phyloP scores from a whole-genome alignment of 2,329 filamentous ascomycete genomes.

The Gliomastix tumulicola region DNA sequence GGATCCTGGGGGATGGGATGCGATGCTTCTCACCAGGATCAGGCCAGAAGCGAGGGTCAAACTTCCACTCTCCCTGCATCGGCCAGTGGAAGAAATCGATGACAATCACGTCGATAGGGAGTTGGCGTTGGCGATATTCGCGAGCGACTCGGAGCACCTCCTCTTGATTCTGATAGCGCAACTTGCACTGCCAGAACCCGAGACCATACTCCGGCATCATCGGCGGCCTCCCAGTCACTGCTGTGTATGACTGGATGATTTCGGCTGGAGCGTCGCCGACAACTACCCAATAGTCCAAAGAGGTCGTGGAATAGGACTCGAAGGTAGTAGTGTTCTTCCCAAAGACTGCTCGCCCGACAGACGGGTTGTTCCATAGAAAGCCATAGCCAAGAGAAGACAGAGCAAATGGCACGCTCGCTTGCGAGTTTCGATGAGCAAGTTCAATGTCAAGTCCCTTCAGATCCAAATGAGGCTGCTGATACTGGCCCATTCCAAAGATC shows the following conservation, averaged over 20 bases:
- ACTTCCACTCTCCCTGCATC: slow-evolving; percentile 60
- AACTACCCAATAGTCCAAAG: slow-evolving; percentile 59
- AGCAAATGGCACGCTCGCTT: slow-evolving; percentile 57
- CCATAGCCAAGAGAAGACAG: slow-evolving; percentile 55
- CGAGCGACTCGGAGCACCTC: slow-evolving; percentile 53
- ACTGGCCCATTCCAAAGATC: slow-evolving; percentile 65
- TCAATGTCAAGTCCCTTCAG: slow-evolving; percentile 57
- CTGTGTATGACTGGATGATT: slow-evolving; percentile 49
- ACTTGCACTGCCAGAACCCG: slow-evolving; percentile 63
- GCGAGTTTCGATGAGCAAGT: slow-evolving; percentile 59
- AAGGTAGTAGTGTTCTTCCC: slow-evolving; percentile 56
- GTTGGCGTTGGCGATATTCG: slow-evolving; percentile 45
- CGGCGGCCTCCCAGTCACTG: slow-evolving; percentile 50
- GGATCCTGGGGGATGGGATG: neutral
- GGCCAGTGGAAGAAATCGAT: slow-evolving; percentile 65
- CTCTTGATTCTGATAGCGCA: slow-evolving; percentile 59
- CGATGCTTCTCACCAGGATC: slow-evolving; percentile 42
- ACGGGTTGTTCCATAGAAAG: slow-evolving; percentile 61
- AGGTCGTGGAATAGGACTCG: slow-evolving; percentile 49
- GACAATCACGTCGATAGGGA: slow-evolving; percentile 60
- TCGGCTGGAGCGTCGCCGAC: slow-evolving; percentile 46
- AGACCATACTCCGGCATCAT: slow-evolving; percentile 65
- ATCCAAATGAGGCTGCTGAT: slow-evolving; percentile 57
- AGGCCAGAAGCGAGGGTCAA: slow-evolving; percentile 58
- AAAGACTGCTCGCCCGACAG: slow-evolving; percentile 52